Evolutionary conservation across 768 basidiomycete species (phyloP).

Genomic region (Strobilomyces confusus): DNA sequence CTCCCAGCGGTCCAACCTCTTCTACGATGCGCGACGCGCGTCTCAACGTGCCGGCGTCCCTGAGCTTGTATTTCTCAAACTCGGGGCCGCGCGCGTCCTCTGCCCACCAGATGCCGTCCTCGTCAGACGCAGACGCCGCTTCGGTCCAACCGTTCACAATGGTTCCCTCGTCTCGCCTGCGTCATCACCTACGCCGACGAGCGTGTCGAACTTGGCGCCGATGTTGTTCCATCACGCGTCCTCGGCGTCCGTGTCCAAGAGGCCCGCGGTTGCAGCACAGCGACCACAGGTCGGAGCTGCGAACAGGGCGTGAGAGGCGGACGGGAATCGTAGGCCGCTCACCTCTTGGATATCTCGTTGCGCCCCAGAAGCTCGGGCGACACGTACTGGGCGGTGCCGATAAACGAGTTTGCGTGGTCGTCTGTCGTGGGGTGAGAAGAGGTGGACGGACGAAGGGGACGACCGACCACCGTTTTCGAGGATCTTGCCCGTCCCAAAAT

Average conservation of each 20-base stretch:
- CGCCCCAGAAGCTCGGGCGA: conserved; percentile 79
- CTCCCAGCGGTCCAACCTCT: conserved; percentile 44
- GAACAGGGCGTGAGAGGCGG: neutral
- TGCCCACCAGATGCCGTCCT: conserved; percentile 52
- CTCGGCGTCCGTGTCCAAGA: conserved; percentile 27
- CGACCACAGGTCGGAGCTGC: conserved; percentile 92
- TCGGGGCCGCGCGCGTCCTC: conserved; percentile 40
- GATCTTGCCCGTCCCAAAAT: conserved; percentile 91
- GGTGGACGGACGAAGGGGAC: neutral
- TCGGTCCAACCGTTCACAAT: neutral
- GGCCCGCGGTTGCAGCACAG: conserved; percentile 52
- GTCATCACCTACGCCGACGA: conserved; percentile 32
- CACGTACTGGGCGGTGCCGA: conserved; percentile 89
- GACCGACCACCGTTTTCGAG: conserved; percentile 52
- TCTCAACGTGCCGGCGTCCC: conserved; percentile 5
- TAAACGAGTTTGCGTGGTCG: conserved; percentile 67
- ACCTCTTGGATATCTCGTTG: conserved; percentile 77
- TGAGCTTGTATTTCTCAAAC: conserved; percentile 25
- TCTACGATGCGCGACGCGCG: conserved; percentile 28
- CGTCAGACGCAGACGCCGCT: neutral
- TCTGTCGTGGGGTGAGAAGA: conserved; percentile 24
- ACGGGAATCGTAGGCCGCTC: conserved; percentile 7
- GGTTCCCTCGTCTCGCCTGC: conserved; percentile 14
- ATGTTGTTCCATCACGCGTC: conserved; percentile 48
- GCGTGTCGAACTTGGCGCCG: conserved; percentile 50